Evolutionary conservation across 1,284 basidiomycete species (phyloP), one percentile per base, ranked within the genome.

Genomic region (Boletellus deceptivus): DNA sequence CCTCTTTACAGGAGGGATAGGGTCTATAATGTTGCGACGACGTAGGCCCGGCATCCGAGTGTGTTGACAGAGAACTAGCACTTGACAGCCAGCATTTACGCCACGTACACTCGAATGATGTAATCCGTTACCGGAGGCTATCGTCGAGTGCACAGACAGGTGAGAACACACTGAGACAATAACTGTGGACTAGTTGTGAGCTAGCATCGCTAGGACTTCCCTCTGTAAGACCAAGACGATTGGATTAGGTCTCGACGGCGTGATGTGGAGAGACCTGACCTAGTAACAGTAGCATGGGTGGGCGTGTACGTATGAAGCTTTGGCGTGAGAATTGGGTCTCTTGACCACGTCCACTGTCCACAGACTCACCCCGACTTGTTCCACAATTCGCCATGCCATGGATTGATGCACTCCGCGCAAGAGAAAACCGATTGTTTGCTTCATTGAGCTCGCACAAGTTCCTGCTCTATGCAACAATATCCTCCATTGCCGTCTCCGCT

Each of bases 401-500:
- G 66, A 48, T 48, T 9, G 64, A 71, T 56, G 56, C 65, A 35
- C 51, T 77, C 22, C 72, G 73, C 37, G 72, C 72, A 54, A 60
- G 73, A 53, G 56, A 76, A 36, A 61, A 71, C 46, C 72, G 72
- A 3, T 50, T 83, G 18, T 73, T 76, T 18, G 62, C 73, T 14
- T 75, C 78, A 27, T 59, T 88, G 38, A 79, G 77, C 54, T 75
- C 81, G 11, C 82, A 87, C 67, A 75, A 86, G 49, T 70, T 92
- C 41, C 67, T 86, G 17, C 67, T 91, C 46, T 95, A 95, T 66
- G 76, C 77, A 34, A 57, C 84, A 22, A 64, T 86, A 53, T 93
- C 91, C 39, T 74, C 83, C 29, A 61, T 83, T n/a, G 82, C 89
- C 0, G 84, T 93, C 33, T 78, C 78, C 0, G 80, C 79, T 13